These are phyloP conservation scores for Martiniozyma abietophila DNA, from an alignment of 805 yeast genomes.

Conservation along the genomic window DNA sequence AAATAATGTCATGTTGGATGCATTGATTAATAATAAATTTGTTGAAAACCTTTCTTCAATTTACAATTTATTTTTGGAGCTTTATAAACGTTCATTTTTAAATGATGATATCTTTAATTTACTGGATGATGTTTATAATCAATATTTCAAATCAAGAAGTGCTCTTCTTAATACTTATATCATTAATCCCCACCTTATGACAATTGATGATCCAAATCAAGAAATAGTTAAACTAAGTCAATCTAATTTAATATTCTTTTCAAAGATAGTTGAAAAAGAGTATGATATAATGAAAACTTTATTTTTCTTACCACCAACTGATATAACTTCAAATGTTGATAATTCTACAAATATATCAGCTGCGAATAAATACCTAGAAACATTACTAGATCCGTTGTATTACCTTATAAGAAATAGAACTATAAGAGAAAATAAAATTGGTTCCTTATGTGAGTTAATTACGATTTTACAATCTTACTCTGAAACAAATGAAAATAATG, in stretches of 20 bases:
- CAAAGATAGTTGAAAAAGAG: constrained; percentile 54
- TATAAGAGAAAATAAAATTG: constrained; percentile 61
- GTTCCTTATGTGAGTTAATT: constrained; percentile 64
- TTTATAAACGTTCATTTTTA: constrained; percentile 18
- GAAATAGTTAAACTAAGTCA: constrained; percentile 54
- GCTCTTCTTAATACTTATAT: constrained; percentile 36
- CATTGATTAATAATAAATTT: constrained; percentile 61
- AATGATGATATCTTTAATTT: constrained; percentile 45
- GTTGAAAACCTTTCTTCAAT: constrained; percentile 22
- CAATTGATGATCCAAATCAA: constrained; percentile 16
- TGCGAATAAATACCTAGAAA: constrained; percentile 50
- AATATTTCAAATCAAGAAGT: constrained; percentile 52
- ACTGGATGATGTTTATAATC: constrained; percentile 51
- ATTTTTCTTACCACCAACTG: constrained; percentile 30
- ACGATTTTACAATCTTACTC: constrained; percentile 58
- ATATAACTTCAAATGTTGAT: constrained; percentile 13
- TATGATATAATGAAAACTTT: constrained; percentile 45
- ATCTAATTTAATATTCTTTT: constrained; percentile 48
- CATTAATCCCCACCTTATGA: constrained; percentile 18
- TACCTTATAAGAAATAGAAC: constrained; percentile 58
- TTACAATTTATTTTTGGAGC: constrained; percentile 19
- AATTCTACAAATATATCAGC: constrained; percentile 24
- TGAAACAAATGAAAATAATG: constrained; percentile 39
- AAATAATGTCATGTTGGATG: constrained; percentile 39
- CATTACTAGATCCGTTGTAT: constrained; percentile 66